phyloP scores from a whole-genome alignment of 139 green algal genomes.

The Chlamydomonas urium region DNA sequence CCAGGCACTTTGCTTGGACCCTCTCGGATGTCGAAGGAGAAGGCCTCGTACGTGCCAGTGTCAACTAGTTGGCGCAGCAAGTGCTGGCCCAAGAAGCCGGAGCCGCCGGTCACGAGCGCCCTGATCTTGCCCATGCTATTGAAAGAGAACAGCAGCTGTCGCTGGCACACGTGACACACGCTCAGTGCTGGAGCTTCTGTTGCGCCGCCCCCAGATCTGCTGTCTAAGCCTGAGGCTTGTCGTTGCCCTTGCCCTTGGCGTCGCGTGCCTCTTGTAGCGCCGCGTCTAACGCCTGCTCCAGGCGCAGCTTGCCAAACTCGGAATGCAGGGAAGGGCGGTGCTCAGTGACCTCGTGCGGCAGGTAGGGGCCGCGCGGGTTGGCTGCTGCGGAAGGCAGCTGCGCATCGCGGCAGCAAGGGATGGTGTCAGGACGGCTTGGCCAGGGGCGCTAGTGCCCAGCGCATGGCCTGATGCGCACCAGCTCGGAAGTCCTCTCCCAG shows the following conservation, averaged over 20 bases:
- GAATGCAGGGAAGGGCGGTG: constrained; percentile 41
- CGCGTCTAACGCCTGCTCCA: constrained; percentile 43
- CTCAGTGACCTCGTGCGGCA: constrained; percentile 42
- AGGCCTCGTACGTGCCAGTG: constrained; percentile 57
- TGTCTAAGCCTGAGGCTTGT: constrained; percentile 3
- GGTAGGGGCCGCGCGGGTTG: constrained; percentile 39
- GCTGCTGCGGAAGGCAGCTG: constrained; percentile 38
- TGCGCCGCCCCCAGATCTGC: constrained; percentile 3
- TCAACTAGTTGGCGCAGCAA: constrained; percentile 69
- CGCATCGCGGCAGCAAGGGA: neutral
- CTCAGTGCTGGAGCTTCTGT: constrained; percentile 19
- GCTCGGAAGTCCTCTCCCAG: constrained; percentile 35
- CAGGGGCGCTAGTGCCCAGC: neutral
- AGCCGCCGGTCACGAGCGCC: constrained; percentile 70
- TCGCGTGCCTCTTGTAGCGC: constrained; percentile 22
- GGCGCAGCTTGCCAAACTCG: constrained; percentile 29
- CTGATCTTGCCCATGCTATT: constrained; percentile 11
- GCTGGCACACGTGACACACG: constrained; percentile 2
- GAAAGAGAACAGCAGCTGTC: neutral
- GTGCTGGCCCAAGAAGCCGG: constrained; percentile 80
- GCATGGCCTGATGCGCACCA: constrained; percentile 3
- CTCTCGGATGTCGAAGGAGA: constrained; percentile 71
- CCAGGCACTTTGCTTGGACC: constrained; percentile 17
- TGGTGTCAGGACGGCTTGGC: constrained; percentile 2
- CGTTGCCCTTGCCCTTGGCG: neutral